Evolutionary conservation across 306 rosid genomes (phyloP).

Genomic region (Pterocarpus santalinus): DNA sequence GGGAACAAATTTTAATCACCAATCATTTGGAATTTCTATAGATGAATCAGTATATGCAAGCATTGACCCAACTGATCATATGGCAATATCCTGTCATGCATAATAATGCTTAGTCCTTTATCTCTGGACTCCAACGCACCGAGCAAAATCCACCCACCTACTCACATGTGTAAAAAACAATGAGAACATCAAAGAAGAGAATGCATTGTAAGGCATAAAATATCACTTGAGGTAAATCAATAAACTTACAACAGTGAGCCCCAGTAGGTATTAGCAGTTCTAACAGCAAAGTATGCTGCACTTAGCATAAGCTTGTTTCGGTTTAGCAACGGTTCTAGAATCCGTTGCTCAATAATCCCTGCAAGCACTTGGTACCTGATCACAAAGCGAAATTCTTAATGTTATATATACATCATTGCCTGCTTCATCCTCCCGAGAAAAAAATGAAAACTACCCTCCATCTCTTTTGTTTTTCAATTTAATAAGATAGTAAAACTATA

Average conservation of each 20-base stretch:
- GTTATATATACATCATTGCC: neutral
- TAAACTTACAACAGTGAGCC: conserved; percentile 82
- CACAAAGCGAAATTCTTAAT: conserved; percentile 24
- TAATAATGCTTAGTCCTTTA: conserved; percentile 50
- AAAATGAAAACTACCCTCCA: neutral
- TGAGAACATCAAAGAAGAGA: conserved; percentile 25
- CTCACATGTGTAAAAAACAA: neutral
- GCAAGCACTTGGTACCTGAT: conserved; percentile 84
- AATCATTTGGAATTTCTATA: conserved; percentile 24
- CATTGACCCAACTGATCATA: neutral
- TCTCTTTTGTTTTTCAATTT: neutral
- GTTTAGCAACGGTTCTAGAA: conserved; percentile 77
- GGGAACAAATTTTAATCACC: conserved; percentile 17
- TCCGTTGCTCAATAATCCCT: conserved; percentile 83
- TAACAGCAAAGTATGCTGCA: conserved; percentile 69
- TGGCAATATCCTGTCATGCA: conserved; percentile 23
- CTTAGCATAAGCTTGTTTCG: conserved; percentile 74
- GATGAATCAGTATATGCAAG: conserved; percentile 20
- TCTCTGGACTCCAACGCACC: conserved; percentile 84
- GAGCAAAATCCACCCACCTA: conserved; percentile 95
- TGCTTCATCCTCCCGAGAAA: conserved; percentile 22
- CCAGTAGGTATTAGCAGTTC: conserved; percentile 89
- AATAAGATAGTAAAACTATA: no score
- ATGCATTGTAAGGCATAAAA: neutral
- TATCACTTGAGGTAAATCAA: conserved; percentile 17